A percentile compares a stretch with the other conserved stretches of the same genome.
Conservation (phyloP, 768 basidiomycete genomes). For the Botryobasidium botryosum region DNA sequence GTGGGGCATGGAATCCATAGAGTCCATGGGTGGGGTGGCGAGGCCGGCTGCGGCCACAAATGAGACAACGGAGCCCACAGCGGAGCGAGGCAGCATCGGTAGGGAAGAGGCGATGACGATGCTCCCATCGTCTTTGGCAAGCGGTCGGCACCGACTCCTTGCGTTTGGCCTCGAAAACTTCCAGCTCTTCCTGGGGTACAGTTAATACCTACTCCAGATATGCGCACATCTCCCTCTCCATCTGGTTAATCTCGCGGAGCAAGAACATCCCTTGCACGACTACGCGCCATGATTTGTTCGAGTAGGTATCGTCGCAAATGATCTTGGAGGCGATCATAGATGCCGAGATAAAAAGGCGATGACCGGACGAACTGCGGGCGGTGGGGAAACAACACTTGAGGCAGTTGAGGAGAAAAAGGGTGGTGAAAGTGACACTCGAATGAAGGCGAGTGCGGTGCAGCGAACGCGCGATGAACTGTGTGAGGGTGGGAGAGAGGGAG, state of each 20-base stretch:
- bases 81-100: no score
- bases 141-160: no score
- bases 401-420: constrained; percentile 59
- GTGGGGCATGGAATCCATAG: no score
- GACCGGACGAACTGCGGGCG: constrained; percentile 76
- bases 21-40: no score
- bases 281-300: constrained; percentile 83
- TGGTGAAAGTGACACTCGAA: constrained; percentile 44
- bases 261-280: constrained; percentile 79
- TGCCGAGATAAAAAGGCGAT: constrained; percentile 77
- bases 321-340: constrained; percentile 88
- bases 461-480: constrained; percentile 74
- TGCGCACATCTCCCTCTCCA: constrained; percentile 87
- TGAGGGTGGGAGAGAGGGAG: constrained; percentile 45
- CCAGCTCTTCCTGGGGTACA: constrained; percentile 21
- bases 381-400: constrained; percentile 86
- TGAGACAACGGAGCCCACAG: no score
- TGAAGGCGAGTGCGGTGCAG: constrained; percentile 71
- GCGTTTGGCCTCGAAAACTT: constrained; percentile 20
- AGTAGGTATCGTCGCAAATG: constrained; percentile 90
- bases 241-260: constrained; percentile 84
- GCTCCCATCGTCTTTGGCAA: no score
- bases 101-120: no score
- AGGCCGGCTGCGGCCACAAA: no score
- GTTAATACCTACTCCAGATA: constrained; percentile 72